Percentiles rank a stretch among this genome's conserved stretches.
Evolutionary conservation across 768 basidiomycete species (phyloP).

Genomic region (Termitomyces sp.): DNA sequence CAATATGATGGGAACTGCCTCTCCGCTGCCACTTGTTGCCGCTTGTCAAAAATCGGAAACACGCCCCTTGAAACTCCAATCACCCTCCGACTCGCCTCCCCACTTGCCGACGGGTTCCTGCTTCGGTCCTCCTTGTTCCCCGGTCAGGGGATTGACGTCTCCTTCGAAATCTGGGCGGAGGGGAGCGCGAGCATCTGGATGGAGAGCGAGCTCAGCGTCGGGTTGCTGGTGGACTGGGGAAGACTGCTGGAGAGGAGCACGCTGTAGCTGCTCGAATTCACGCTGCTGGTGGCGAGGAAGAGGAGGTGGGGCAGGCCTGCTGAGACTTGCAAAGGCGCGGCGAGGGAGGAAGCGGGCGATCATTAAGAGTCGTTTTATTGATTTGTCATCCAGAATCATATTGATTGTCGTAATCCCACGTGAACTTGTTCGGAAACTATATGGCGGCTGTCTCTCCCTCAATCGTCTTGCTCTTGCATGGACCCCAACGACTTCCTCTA

Average conservation of each 20-base stretch:
- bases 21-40: neutral
- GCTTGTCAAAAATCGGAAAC: slow-evolving; percentile 71
- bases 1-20: neutral
- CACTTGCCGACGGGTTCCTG: slow-evolving; percentile 68
- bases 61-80: slow-evolving; percentile 89
- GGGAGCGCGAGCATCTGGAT: slow-evolving; percentile 64
- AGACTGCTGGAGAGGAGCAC: slow-evolving; percentile 32
- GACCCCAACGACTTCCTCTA: slow-evolving; percentile 3
- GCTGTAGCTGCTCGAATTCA: slow-evolving; percentile 82
- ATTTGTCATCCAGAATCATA: neutral
- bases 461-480: slow-evolving; percentile 10
- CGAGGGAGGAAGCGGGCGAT: neutral
- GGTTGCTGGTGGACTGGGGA: slow-evolving; percentile 6
- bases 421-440: slow-evolving; percentile 8
- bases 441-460: slow-evolving; percentile 7
- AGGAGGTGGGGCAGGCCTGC: slow-evolving; percentile 66
- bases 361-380: neutral
- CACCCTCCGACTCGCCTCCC: slow-evolving; percentile 50
- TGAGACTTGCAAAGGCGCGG: slow-evolving; percentile 20
- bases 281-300: slow-evolving; percentile 72
- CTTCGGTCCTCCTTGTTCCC: slow-evolving; percentile 86
- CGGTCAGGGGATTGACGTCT: slow-evolving; percentile 74
- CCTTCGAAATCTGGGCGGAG: slow-evolving; percentile 71
- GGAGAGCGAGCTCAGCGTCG: slow-evolving; percentile 42
- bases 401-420: slow-evolving; percentile 9